Conservation (phyloP, 208 protist genomes). For the Histomonas meleagridis region DNA sequence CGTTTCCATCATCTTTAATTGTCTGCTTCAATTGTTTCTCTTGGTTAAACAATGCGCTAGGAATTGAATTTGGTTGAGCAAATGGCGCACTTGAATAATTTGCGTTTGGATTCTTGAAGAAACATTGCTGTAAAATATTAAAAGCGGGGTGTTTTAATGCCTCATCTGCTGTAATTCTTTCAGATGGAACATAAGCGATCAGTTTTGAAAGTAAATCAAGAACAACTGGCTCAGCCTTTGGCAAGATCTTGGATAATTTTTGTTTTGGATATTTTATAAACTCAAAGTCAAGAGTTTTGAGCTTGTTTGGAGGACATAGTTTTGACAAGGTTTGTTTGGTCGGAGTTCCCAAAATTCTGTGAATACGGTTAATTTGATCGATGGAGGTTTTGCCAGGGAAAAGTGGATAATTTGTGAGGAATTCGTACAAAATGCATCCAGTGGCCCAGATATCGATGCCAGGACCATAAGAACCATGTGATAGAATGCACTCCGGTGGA, state of each 20-base stretch:
- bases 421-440: slow-evolving; percentile 46
- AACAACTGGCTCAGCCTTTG: not conserved
- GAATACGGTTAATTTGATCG: slow-evolving; percentile 44
- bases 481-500: slow-evolving; percentile 30
- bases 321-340: slow-evolving; percentile 33
- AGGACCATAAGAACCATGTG: not conserved
- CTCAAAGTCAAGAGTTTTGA: too few species aligned
- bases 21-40: too few species aligned
- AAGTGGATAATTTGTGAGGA: slow-evolving; percentile 39
- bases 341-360: slow-evolving; percentile 35
- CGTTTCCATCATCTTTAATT: too few species aligned
- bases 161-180: not conserved
- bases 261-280: too few species aligned
- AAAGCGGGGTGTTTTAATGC: not conserved
- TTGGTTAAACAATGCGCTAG: too few species aligned
- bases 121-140: too few species aligned
- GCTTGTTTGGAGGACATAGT: too few species aligned
- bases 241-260: too few species aligned
- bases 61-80: too few species aligned
- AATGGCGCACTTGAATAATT: too few species aligned
- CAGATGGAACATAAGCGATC: not conserved
- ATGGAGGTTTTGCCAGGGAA: slow-evolving; percentile 40
- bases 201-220: not conserved
- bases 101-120: too few species aligned
- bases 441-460: slow-evolving; percentile 42